Evolutionary conservation across 75 land plant genomes (phyloP).

Genomic region (Chamaecyparis obtusa): DNA sequence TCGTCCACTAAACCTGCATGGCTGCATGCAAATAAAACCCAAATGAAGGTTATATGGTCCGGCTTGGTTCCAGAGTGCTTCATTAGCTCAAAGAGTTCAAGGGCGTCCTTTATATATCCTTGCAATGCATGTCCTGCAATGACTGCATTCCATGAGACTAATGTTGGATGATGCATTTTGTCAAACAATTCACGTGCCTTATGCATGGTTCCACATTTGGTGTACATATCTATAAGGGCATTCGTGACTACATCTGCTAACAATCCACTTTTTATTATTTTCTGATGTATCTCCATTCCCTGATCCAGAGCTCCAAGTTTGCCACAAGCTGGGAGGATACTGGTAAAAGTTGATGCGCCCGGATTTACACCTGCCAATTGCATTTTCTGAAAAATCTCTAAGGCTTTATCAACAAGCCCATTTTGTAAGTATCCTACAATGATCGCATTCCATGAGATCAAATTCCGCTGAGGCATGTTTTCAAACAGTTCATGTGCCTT

Average conservation of each 20-base stretch:
- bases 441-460: constrained; percentile 27
- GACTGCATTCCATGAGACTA: constrained; percentile 18
- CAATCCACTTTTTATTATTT: constrained; percentile 17
- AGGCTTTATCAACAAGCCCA: constrained; percentile 19
- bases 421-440: constrained; percentile 22
- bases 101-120: constrained; percentile 6
- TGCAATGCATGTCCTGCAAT: constrained; percentile 22
- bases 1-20: constrained; percentile 16
- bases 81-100: constrained; percentile 16
- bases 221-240: constrained; percentile 23
- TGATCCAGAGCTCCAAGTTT: constrained; percentile 13
- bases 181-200: constrained; percentile 19
- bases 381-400: constrained; percentile 25
- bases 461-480: constrained; percentile 20
- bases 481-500: constrained; percentile 20
- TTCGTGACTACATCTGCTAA: constrained; percentile 9
- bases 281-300: constrained; percentile 20
- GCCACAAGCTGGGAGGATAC: constrained; percentile 24
- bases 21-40: constrained; percentile 17
- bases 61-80: constrained; percentile 3
- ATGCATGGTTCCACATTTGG: constrained; percentile 17
- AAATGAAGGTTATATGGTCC: constrained; percentile 11
- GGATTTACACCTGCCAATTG: constrained; percentile 22
- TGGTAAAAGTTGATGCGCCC: constrained; percentile 14
- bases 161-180: constrained; percentile 1